These are phyloP conservation scores for Patellifolia procumbens DNA, from an alignment of 179 eudicot species.

Conservation along the genomic window DNA sequence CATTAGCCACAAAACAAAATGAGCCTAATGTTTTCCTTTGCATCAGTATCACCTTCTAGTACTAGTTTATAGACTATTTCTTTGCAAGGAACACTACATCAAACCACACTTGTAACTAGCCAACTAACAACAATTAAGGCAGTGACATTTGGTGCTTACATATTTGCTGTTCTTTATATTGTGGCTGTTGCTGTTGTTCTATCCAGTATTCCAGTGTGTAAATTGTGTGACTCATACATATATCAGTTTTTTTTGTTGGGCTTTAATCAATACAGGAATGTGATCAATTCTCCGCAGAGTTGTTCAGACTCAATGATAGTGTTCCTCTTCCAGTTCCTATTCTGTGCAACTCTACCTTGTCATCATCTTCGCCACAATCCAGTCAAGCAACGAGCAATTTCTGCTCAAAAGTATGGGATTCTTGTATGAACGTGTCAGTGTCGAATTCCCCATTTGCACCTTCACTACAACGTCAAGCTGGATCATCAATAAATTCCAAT, in stretches of 20 bases:
- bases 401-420: slow-evolving; percentile 73
- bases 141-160: background rate
- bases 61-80: too few species aligned
- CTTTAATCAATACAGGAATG: slow-evolving; percentile 52
- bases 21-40: too few species aligned
- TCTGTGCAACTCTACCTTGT: slow-evolving; percentile 68
- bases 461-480: slow-evolving; percentile 47
- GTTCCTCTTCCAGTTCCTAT: slow-evolving; percentile 48
- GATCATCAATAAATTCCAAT: slow-evolving; percentile 38
- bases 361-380: slow-evolving; percentile 44
- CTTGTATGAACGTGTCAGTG: slow-evolving; percentile 63
- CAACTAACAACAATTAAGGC: too few species aligned
- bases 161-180: background rate
- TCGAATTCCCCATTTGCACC: slow-evolving; percentile 67
- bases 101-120: too few species aligned
- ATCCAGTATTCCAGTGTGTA: background rate
- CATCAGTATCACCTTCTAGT: too few species aligned
- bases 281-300: slow-evolving; percentile 68
- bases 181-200: background rate
- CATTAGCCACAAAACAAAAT: too few species aligned
- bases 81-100: too few species aligned
- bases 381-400: slow-evolving; percentile 42
- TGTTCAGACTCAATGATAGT: slow-evolving; percentile 46
- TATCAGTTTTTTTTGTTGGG: background rate
- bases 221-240: background rate